Percentiles rank a stretch among this genome's conserved stretches.
phyloP scores from a whole-genome alignment of 75 land plant genomes.

The Selaginella moellendorffii region DNA sequence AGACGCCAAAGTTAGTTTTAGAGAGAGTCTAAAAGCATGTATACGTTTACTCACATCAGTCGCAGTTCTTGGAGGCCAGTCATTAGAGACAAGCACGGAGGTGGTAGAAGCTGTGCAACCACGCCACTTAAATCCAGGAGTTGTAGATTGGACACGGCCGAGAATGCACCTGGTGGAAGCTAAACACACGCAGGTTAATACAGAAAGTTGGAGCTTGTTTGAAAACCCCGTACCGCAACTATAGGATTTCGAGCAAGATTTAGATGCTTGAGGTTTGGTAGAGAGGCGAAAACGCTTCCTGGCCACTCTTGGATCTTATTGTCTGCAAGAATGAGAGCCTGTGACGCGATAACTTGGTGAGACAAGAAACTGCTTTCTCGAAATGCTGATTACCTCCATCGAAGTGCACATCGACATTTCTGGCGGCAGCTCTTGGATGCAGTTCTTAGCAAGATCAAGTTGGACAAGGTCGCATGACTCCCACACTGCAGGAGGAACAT shows the following conservation, averaged over 20 bases:
- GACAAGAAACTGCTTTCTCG: too few species aligned
- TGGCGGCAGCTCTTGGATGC: slow-evolving; percentile 52
- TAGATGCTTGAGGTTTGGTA: slow-evolving; percentile 52
- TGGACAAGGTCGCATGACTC: slow-evolving; percentile 38
- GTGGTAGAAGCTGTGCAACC: slow-evolving; percentile 36
- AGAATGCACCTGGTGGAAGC: slow-evolving; percentile 67
- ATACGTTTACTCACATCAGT: slow-evolving; percentile 35
- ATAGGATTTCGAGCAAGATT: slow-evolving; percentile 68
- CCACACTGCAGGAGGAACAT: slow-evolving; percentile 62
- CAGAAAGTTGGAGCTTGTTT: background rate
- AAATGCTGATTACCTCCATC: slow-evolving; percentile 51
- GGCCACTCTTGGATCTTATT: slow-evolving; percentile 90
- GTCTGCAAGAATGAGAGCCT: slow-evolving; percentile 59
- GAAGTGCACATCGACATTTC: slow-evolving; percentile 55
- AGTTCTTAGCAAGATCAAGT: slow-evolving; percentile 64
- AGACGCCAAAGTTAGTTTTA: background rate
- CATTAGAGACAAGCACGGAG: slow-evolving; percentile 52
- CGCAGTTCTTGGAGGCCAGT: slow-evolving; percentile 59
- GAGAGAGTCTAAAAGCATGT: too few species aligned
- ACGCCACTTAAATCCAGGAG: slow-evolving; percentile 71
- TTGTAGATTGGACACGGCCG: slow-evolving; percentile 40
- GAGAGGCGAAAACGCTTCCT: slow-evolving; percentile 36
- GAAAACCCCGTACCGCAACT: slow-evolving; percentile 32
- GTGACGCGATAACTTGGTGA: slow-evolving; percentile 9
- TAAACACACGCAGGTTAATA: slow-evolving; percentile 13